Evolutionary conservation across 352 stramenopile species (phyloP).

Genomic region (Pythium apleroticum): DNA sequence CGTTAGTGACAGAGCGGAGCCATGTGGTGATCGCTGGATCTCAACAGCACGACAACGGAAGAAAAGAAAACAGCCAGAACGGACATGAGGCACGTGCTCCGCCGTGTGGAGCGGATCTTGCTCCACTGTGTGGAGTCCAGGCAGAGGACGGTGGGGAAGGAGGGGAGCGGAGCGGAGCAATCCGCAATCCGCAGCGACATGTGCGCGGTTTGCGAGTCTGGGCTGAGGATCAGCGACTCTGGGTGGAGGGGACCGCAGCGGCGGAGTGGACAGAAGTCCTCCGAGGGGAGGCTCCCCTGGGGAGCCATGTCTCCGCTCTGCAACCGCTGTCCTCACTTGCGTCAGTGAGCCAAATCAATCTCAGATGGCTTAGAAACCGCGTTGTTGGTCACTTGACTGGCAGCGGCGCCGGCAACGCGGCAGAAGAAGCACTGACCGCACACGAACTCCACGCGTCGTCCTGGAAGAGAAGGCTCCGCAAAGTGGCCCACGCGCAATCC

Average conservation of each 20-base stretch:
- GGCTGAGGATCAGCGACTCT: not conserved
- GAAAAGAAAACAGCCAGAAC: constrained; percentile 21
- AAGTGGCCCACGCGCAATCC: not conserved
- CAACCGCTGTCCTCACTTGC: constrained; percentile 3
- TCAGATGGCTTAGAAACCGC: constrained; percentile 4
- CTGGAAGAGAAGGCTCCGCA: not conserved
- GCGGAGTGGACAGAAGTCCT: not conserved
- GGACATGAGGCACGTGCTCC: constrained; percentile 17
- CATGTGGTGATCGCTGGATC: constrained; percentile 10
- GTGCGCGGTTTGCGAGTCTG: too few species aligned
- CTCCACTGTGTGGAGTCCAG: not conserved
- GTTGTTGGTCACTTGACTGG: constrained; percentile 1
- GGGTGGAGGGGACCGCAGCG: not conserved
- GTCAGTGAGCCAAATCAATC: constrained; percentile 11
- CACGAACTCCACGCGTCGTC: not conserved
- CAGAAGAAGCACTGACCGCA: not conserved
- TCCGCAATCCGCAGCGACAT: not conserved
- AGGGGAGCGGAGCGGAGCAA: not conserved
- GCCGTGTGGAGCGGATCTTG: not conserved
- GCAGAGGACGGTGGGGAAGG: too few species aligned
- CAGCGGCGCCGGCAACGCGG: not conserved
- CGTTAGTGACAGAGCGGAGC: constrained; percentile 14
- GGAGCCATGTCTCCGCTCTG: not conserved
- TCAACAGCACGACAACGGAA: constrained; percentile 10
- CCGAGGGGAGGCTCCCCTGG: too few species aligned